Evolutionary conservation across 768 basidiomycete genomes (phyloP), one percentile per base, ranked within the genome.

Genomic region (Sarcodon sp.): DNA sequence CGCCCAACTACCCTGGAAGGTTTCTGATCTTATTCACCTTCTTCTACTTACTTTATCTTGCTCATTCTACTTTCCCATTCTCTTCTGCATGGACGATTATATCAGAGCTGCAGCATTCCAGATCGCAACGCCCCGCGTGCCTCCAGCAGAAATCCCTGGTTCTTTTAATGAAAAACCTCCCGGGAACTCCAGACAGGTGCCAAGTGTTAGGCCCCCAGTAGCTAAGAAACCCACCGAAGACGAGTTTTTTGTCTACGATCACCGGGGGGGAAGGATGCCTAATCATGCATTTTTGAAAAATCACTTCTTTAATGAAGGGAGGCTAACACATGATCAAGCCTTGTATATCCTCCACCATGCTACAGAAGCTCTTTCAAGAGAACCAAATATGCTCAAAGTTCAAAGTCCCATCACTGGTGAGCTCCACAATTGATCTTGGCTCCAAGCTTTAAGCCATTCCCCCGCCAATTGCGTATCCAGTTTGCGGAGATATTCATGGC

Each of bases 401-500:
- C 79, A 80, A 49, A 87, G 91, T 51, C 91, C 92, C 15, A 85
- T 96, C 33, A 96, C 90, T 36, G 87, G 90, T 91, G 57, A 55
- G 86, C 72, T 32, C 36, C 31, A 32, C 46, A 33, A 9, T 16
- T 43, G 13, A 32, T 35, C 15, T 4, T 35, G 35, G 27, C 15
- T 32, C 41, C 47, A 34, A n/a, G 34, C 16, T 45, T 43, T 47
- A 35, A 46, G 13, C 46, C 21, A 18, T 36, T 44, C 21, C 18
- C 44, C 47, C 21, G 11, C 32, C 49, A 45, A 18, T 38, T 50
- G 47, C 46, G 33, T 35, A 36, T 51, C 49, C 56, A 93, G 92
- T 97, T 54, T 94, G 92, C 59, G 93, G 93, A 16, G 93, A 97
- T 69, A 91, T 97, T 43, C 93, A 97, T 57, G 93, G 93, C 8